phyloP scores from a whole-genome alignment of 2,329 filamentous ascomycete species.

The Ophiostoma angusticollis region DNA sequence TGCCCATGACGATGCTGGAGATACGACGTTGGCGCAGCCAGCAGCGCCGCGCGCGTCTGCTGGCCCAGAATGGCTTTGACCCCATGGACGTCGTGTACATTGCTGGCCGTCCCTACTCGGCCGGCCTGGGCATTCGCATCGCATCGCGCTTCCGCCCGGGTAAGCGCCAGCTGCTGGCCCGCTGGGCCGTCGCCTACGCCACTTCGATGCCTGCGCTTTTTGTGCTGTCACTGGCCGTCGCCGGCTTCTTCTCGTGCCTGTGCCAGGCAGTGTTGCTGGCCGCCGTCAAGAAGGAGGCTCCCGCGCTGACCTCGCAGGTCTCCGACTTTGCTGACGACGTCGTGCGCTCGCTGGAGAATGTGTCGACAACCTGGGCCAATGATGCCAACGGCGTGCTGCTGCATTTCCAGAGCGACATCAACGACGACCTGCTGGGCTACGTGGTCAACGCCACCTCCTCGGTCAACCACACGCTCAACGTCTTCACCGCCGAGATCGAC shows the following conservation, averaged over 20 bases:
- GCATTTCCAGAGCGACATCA: conserved; percentile 49
- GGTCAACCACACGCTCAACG: conserved; percentile 74
- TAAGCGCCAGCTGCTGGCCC: conserved; percentile 56
- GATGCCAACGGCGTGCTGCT: conserved; percentile 61
- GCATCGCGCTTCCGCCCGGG: conserved; percentile 48
- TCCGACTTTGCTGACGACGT: conserved; percentile 70
- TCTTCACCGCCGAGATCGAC: conserved; percentile 67
- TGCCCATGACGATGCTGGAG: conserved; percentile 72
- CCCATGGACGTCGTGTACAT: conserved; percentile 84
- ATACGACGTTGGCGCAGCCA: conserved; percentile 63
- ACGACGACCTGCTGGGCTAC: conserved; percentile 74
- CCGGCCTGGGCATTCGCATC: conserved; percentile 56
- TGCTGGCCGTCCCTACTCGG: conserved; percentile 65
- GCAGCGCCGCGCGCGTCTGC: conserved; percentile 53
- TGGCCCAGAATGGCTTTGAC: conserved; percentile 52
- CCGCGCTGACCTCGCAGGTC: conserved; percentile 60
- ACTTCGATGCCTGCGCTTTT: conserved; percentile 78
- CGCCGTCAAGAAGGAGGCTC: conserved; percentile 61
- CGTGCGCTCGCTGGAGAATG: conserved; percentile 55
- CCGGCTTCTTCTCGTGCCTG: conserved; percentile 69
- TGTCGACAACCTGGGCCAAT: conserved; percentile 63
- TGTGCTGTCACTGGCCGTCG: conserved; percentile 67
- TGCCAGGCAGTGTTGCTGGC: conserved; percentile 72
- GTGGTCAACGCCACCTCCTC: conserved; percentile 72
- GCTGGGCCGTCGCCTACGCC: conserved; percentile 80